Percentiles rank a stretch among this genome's conserved stretches.
phyloP scores from a whole-genome alignment of 345 rosid species.

The Gossypium australe region DNA sequence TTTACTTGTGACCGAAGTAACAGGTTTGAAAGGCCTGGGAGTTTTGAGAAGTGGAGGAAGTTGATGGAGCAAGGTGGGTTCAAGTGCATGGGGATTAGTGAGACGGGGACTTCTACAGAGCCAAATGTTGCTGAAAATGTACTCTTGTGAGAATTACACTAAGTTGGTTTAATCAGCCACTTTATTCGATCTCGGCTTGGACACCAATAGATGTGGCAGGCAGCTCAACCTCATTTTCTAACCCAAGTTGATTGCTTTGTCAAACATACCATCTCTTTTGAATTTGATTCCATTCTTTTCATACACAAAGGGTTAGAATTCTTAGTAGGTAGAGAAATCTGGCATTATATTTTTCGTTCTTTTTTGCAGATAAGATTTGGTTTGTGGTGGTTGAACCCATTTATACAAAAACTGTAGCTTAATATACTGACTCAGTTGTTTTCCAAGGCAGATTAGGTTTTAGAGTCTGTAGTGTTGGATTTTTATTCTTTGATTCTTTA shows the following conservation, averaged over 20 bases:
- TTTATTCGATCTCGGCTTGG: conserved; percentile 88
- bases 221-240: conserved; percentile 58
- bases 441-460: not conserved
- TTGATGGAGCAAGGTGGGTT: conserved; percentile 82
- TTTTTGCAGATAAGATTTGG: conserved; percentile 26
- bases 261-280: conserved; percentile 7
- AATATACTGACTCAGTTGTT: not conserved
- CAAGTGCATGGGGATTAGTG: conserved; percentile 44
- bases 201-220: conserved; percentile 45
- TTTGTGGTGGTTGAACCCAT: no score
- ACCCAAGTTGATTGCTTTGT: conserved; percentile 32
- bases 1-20: conserved; percentile 89
- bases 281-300: conserved; percentile 11
- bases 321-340: conserved; percentile 43
- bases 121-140: conserved; percentile 85
- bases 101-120: conserved; percentile 74
- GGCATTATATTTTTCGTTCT: conserved; percentile 53
- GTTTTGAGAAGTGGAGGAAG: conserved; percentile 46
- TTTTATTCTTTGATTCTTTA: conserved; percentile 13
- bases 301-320: not conserved
- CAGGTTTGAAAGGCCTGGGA: conserved; percentile 67
- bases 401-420: not conserved
- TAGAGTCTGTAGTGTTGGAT: not conserved
- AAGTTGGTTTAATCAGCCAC: conserved; percentile 79
- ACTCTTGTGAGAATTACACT: conserved; percentile 36